phyloP scores from a whole-genome alignment of 805 yeast genomes.

The Ogataea saltuana region DNA sequence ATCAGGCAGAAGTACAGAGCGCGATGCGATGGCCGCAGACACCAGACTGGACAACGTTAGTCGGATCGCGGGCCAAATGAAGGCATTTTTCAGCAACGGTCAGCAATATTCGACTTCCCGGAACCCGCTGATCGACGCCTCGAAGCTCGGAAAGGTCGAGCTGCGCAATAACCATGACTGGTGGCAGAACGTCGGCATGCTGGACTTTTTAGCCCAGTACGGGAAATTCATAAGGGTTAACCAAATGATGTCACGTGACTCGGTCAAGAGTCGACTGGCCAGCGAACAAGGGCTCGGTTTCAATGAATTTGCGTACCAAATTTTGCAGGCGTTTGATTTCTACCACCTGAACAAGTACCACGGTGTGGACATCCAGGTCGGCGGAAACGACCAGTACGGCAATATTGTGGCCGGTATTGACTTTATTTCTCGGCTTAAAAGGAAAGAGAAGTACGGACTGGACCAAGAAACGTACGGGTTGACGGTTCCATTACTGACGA shows the following conservation, averaged over 20 bases:
- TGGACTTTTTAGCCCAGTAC: slow-evolving; percentile 72
- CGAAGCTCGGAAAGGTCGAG: slow-evolving; percentile 19
- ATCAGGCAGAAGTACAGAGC: slow-evolving; percentile 81
- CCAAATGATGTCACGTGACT: slow-evolving; percentile 87
- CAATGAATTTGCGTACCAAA: slow-evolving; percentile 91
- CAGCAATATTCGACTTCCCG: slow-evolving; percentile 59
- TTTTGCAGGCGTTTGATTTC: slow-evolving; percentile 92
- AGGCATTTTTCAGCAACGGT: slow-evolving; percentile 60
- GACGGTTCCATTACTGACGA: slow-evolving; percentile 87
- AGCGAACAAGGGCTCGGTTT: slow-evolving; percentile 82
- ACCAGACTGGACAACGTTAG: slow-evolving; percentile 57
- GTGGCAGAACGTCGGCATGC: slow-evolving; percentile 80
- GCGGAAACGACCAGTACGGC: slow-evolving; percentile 99
- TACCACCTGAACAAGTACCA: slow-evolving; percentile 68
- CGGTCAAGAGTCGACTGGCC: slow-evolving; percentile 71
- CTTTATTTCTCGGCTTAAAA: slow-evolving; percentile 61
- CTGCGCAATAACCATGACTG: slow-evolving; percentile 70
- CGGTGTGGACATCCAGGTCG: slow-evolving; percentile 74
- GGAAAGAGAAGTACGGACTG: slow-evolving; percentile 17
- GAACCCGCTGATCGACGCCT: slow-evolving; percentile 26
- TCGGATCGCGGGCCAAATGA: slow-evolving; percentile 63
- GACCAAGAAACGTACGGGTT: slow-evolving; percentile 58
- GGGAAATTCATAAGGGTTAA: slow-evolving; percentile 81
- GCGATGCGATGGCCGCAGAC: slow-evolving; percentile 55
- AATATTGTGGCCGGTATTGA: slow-evolving; percentile 96